Conservation (phyloP, 2,329 filamentous ascomycete species). For the Coniochaeta pulveracea region DNA sequence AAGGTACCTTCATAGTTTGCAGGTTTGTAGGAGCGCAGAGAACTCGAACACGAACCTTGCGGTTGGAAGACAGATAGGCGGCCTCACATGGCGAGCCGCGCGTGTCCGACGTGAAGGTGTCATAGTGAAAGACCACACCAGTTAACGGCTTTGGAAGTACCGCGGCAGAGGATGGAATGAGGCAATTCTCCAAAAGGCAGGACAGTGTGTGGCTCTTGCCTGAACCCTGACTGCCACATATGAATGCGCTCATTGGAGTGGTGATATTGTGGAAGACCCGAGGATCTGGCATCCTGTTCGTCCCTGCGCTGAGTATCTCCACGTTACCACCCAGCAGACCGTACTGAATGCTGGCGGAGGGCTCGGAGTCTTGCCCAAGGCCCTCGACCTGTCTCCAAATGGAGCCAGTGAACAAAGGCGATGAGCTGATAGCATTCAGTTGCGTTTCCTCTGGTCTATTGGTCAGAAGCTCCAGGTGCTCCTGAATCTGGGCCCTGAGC, state of each 20-base stretch:
- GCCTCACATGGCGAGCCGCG: conserved; percentile 46
- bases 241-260: conserved; percentile 46
- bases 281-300: conserved; percentile 10
- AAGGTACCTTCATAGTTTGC: conserved; percentile 22
- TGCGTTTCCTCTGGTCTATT: no score
- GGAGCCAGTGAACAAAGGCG: conserved; percentile 19
- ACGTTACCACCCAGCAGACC: conserved; percentile 17
- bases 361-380: neutral
- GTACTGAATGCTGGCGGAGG: conserved; percentile 16
- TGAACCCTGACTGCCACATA: conserved; percentile 53
- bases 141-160: conserved; percentile 39
- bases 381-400: conserved; percentile 12
- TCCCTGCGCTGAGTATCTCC: neutral
- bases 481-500: no score
- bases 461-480: no score
- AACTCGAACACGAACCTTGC: conserved; percentile 34
- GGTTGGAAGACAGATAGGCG: conserved; percentile 36
- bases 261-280: conserved; percentile 34
- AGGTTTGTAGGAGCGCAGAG: conserved; percentile 44
- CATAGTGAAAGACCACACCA: conserved; percentile 55
- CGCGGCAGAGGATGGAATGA: conserved; percentile 32
- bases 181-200: conserved; percentile 44
- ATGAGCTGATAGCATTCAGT: conserved; percentile 17
- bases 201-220: conserved; percentile 53
- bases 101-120: conserved; percentile 37